Evolutionary conservation across 306 rosid species (phyloP).

Genomic region (Parietaria judaica): DNA sequence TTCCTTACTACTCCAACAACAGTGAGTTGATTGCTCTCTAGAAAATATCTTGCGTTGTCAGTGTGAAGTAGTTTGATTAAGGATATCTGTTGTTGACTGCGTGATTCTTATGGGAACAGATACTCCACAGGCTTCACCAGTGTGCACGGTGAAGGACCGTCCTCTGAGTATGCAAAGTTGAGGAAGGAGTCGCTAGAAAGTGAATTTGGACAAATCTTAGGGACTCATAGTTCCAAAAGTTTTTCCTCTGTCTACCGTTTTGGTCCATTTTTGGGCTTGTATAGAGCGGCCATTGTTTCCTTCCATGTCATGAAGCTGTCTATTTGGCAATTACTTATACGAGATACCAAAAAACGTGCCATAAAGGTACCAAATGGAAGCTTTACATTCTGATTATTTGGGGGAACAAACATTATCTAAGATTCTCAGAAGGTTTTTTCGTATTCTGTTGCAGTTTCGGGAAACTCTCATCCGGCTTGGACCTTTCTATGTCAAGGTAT

Average conservation of each 20-base stretch:
- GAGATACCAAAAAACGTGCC: slow-evolving; percentile 64
- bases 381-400: neutral
- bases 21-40: slow-evolving; percentile 41
- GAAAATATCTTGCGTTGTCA: neutral
- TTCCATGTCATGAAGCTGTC: slow-evolving; percentile 69
- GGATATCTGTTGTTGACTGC: slow-evolving; percentile 1
- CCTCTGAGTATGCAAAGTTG: slow-evolving; percentile 82
- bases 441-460: slow-evolving; percentile 75
- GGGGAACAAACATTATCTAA: slow-evolving; percentile 12
- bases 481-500: slow-evolving; percentile 95
- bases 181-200: slow-evolving; percentile 78
- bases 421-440: slow-evolving; percentile 26
- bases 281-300: slow-evolving; percentile 83
- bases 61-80: neutral
- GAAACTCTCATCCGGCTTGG: slow-evolving; percentile 89
- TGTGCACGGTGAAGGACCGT: slow-evolving; percentile 86
- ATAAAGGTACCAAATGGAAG: slow-evolving; percentile 40
- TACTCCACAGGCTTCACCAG: slow-evolving; percentile 77
- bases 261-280: slow-evolving; percentile 80
- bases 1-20: slow-evolving; percentile 40
- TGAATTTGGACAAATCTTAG: slow-evolving; percentile 71
- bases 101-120: slow-evolving; percentile 33
- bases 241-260: slow-evolving; percentile 52
- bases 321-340: slow-evolving; percentile 60
- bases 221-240: slow-evolving; percentile 55